Conservation (phyloP, 2,329 filamentous ascomycete species). For the Aspergillus neoniger region DNA sequence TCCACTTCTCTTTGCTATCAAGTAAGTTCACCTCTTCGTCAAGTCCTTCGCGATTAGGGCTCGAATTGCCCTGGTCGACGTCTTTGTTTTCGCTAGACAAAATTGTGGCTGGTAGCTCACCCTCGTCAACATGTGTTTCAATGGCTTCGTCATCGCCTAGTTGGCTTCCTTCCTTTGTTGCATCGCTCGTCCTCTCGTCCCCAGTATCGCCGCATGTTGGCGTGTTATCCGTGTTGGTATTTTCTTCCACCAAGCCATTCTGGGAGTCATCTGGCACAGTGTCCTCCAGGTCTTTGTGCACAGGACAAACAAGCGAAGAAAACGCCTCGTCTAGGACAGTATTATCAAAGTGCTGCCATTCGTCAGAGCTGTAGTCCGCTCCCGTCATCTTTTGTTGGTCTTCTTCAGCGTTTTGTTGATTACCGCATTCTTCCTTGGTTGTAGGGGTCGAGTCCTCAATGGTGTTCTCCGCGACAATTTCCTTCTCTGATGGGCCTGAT, state of each 20-base stretch:
- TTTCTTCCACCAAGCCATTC: background rate
- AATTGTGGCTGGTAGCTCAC: background rate
- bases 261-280: background rate
- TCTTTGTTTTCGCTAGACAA: background rate
- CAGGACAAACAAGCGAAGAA: background rate
- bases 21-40: background rate
- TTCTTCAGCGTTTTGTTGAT: background rate
- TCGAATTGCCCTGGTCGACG: background rate
- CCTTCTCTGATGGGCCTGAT: background rate
- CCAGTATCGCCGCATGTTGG: no score
- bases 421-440: background rate
- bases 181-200: no score
- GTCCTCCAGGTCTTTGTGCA: background rate
- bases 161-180: background rate
- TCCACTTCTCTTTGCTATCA: background rate
- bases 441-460: background rate
- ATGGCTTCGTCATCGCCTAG: background rate
- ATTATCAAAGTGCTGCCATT: background rate
- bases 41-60: rapidly evolving
- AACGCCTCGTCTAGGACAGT: background rate
- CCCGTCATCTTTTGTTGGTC: background rate
- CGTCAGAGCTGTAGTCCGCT: background rate
- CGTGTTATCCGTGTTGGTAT: no score
- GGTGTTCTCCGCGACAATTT: background rate
- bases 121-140: background rate